Conservation (phyloP, 1,139 yeast genomes). For the Saccharomyces hybrid region DNA sequence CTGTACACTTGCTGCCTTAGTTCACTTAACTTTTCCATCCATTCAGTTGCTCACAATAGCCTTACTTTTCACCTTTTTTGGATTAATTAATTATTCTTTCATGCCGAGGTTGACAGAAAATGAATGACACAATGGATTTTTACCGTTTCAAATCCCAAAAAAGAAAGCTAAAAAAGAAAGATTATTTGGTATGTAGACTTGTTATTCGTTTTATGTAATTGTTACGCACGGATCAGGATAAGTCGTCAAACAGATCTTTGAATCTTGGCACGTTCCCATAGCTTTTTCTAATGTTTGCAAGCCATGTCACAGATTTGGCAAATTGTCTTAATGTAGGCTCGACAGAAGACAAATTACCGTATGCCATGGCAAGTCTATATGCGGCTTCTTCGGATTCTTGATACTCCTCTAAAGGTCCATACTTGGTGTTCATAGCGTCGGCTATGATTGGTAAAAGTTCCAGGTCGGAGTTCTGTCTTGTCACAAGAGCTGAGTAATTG, state of each 20-base stretch:
- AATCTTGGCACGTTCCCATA: conserved; percentile 21
- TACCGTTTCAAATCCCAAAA: too few relatives aligned
- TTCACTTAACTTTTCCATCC: background rate
- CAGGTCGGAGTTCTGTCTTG: conserved; percentile 19
- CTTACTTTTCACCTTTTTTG: background rate
- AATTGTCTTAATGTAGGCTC: conserved; percentile 29
- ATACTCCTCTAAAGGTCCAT: conserved; percentile 27
- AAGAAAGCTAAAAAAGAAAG: background rate
- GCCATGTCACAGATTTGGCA: conserved; percentile 29
- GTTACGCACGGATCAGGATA: conserved; percentile 3
- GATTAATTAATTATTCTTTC: background rate
- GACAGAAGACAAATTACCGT: conserved; percentile 40
- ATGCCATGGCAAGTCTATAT: conserved; percentile 48
- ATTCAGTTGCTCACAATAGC: background rate
- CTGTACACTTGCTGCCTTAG: background rate
- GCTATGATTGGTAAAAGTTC: conserved; percentile 27
- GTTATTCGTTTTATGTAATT: background rate
- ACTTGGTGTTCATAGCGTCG: conserved; percentile 27
- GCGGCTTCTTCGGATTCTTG: conserved; percentile 43
- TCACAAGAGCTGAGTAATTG: background rate
- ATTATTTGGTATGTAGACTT: background rate
- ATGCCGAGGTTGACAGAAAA: background rate
- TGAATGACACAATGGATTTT: background rate
- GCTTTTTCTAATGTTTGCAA: conserved; percentile 17
- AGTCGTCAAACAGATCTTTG: conserved; percentile 18